Evolutionary conservation across 106 monocot genomes (phyloP).

Genomic region (Acorus calamus): DNA sequence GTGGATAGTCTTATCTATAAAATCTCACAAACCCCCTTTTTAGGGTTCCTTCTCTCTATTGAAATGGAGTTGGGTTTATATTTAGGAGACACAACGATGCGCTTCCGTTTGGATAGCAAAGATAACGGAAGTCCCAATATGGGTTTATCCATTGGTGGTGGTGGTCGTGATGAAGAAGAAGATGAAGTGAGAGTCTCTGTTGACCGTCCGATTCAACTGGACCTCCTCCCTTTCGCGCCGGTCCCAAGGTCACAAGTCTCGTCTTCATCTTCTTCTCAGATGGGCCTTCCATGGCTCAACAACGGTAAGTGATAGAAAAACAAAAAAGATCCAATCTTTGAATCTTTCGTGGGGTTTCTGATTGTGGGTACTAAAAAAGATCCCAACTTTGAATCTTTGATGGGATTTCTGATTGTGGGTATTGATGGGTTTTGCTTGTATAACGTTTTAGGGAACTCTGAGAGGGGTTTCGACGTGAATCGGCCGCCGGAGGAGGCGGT

Average conservation of each 20-base stretch:
- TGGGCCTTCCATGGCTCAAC: slow-evolving; percentile 2
- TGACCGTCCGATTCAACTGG: slow-evolving; percentile 1
- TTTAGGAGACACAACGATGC: slow-evolving; percentile 11
- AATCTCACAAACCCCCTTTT: neutral
- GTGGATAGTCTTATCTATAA: neutral
- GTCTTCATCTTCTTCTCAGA: neutral
- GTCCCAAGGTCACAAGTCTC: neutral
- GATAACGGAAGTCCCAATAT: neutral
- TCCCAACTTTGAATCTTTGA: neutral
- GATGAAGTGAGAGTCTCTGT: neutral
- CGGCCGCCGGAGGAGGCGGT: slow-evolving; percentile 1
- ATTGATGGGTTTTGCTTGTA: neutral
- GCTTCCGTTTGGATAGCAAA: slow-evolving; percentile 1
- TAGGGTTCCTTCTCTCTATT: neutral
- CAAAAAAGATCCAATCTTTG: neutral
- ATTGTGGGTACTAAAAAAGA: neutral
- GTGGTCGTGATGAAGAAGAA: no score
- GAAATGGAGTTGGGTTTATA: slow-evolving; percentile 19
- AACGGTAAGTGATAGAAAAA: neutral
- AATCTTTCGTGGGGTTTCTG: neutral
- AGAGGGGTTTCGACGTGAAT: slow-evolving; percentile 6
- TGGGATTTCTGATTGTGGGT: neutral
- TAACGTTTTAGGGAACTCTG: neutral
- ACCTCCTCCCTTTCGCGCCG: slow-evolving; percentile 6
- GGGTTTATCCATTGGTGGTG: neutral